A percentile compares a stretch with the other conserved stretches of the same genome.
phyloP scores from a whole-genome alignment of 148 eudicot species.

The Nepenthes mirabilis region DNA sequence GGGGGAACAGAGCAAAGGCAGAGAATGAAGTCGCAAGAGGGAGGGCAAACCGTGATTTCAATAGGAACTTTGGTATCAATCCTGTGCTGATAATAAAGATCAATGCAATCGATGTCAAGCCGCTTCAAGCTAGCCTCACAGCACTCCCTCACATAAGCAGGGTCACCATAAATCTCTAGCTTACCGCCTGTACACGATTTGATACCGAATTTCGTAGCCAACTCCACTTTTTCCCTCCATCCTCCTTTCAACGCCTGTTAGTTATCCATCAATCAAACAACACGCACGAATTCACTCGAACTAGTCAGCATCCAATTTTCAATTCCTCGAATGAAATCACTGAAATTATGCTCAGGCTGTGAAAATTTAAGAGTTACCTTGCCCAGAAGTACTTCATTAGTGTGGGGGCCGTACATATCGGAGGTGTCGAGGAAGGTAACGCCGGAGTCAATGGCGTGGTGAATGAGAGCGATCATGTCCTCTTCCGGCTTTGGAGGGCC shows the following conservation, averaged over 20 bases:
- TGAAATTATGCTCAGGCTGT: no score
- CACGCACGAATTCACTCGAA: background rate
- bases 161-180: conserved; percentile 4
- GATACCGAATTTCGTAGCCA: conserved; percentile 7
- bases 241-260: conserved; percentile 14
- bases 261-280: background rate
- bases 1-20: no score
- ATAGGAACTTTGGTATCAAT: conserved; percentile 9
- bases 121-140: conserved; percentile 15
- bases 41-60: conserved; percentile 11
- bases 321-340: no score
- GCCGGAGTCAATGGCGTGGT: background rate
- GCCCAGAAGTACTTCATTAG: background rate
- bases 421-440: no score
- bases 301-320: no score
- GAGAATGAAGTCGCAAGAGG: no score
- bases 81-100: conserved; percentile 10
- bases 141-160: conserved; percentile 12
- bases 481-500: background rate
- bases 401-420: no score
- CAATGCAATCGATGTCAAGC: conserved; percentile 9
- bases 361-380: background rate
- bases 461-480: background rate
- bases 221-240: conserved; percentile 6
- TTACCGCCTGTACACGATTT: background rate